These are phyloP conservation scores for Phytophthora citrophthora DNA, from an alignment of 352 stramenopile genomes.

Conservation along the genomic window DNA sequence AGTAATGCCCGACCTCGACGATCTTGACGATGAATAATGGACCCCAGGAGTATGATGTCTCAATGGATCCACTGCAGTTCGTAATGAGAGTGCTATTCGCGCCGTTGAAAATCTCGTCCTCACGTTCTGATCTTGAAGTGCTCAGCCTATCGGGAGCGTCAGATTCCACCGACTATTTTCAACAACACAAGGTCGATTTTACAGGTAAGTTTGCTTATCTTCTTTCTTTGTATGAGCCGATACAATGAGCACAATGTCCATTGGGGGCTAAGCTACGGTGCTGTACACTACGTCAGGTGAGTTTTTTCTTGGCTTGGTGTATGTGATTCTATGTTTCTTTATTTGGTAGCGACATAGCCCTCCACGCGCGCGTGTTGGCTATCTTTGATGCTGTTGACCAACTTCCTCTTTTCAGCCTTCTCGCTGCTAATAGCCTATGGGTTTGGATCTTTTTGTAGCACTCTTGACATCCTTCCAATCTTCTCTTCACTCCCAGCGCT, in stretches of 20 bases:
- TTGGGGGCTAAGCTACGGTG: conserved; percentile 12
- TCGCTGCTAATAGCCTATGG: conserved; percentile 25
- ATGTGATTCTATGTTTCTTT: conserved; percentile 37
- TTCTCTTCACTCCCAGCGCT: conserved; percentile 12
- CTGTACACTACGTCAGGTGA: background rate
- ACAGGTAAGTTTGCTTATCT: conserved; percentile 20
- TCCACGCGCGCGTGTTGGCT: conserved; percentile 12
- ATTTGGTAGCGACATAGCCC: conserved; percentile 15
- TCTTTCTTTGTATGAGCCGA: conserved; percentile 6
- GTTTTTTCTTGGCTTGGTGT: conserved; percentile 31
- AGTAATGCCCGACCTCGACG: conserved; percentile 62
- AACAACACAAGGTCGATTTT: conserved; percentile 2
- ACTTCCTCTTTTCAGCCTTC: conserved; percentile 3
- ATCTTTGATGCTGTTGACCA: conserved; percentile 25
- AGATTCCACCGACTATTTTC: conserved; percentile 22
- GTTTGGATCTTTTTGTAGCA: conserved; percentile 33
- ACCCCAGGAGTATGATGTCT: conserved; percentile 2
- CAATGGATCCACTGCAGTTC: conserved; percentile 24
- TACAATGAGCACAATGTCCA: background rate
- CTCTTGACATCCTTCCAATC: conserved; percentile 3
- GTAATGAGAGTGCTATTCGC: conserved; percentile 12
- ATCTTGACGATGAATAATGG: conserved; percentile 41
- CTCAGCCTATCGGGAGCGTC: conserved; percentile 6
- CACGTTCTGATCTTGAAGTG: conserved; percentile 27
- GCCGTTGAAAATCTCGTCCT: conserved; percentile 11